These are phyloP conservation scores for Monoraphidium neglectum DNA, from an alignment of 139 green algal genomes.

Conservation along the genomic window DNA sequence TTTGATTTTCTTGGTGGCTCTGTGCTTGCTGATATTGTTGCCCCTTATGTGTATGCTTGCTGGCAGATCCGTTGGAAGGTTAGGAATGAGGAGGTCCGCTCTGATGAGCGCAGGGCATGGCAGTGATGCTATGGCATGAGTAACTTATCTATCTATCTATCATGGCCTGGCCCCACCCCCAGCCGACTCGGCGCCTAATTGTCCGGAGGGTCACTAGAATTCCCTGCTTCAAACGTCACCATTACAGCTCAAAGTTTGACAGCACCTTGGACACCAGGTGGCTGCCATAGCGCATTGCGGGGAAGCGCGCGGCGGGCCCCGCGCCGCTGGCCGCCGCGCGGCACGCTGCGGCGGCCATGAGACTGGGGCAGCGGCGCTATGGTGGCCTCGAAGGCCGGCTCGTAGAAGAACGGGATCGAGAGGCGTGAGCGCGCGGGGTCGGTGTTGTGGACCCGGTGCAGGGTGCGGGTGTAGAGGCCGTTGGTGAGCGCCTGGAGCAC, in stretches of 20 bases:
- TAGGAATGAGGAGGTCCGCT: no score
- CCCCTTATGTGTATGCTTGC: no score
- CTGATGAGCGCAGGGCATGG: no score
- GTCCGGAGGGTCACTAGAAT: background rate
- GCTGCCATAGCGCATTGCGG: conserved; percentile 43
- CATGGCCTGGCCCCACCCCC: background rate
- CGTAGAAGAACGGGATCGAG: conserved; percentile 69
- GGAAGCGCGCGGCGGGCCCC: background rate
- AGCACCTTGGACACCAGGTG: conserved; percentile 64
- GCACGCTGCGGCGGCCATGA: no score
- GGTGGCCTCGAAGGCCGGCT: conserved; percentile 55
- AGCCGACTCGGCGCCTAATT: no score
- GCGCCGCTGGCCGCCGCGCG: no score
- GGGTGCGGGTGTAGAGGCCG: conserved; percentile 53
- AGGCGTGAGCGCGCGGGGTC: conserved; percentile 30
- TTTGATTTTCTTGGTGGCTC: no score
- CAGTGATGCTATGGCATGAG: no score
- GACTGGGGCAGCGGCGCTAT: conserved; percentile 34
- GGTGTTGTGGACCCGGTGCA: conserved; percentile 59
- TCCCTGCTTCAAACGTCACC: background rate
- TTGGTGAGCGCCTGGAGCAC: conserved; percentile 50
- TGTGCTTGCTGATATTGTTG: no score
- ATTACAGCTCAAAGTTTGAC: conserved; percentile 55
- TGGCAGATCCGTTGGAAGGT: no score
- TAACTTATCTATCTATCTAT: no score